phyloP scores from a whole-genome alignment of 2,329 filamentous ascomycete genomes.

The Grosmannia clavigera region DNA sequence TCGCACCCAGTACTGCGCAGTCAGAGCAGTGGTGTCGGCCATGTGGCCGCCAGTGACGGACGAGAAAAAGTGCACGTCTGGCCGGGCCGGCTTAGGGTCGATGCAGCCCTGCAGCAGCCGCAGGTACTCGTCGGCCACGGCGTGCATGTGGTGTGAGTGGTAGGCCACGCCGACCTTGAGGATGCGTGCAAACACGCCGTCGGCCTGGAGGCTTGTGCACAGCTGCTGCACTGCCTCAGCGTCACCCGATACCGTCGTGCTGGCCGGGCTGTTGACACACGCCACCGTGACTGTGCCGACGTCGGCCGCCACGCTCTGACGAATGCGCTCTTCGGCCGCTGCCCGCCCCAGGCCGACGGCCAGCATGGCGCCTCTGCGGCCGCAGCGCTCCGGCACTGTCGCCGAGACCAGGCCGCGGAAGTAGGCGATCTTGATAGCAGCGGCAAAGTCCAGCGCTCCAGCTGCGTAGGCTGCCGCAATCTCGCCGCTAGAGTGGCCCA shows the following conservation, averaged over 20 bases:
- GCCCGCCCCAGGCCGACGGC: conserved; percentile 8
- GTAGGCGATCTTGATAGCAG: conserved; percentile 11
- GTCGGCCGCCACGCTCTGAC: too few relatives aligned
- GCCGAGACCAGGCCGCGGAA: conserved; percentile 5
- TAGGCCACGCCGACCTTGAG: conserved; percentile 29
- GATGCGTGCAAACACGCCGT: conserved; percentile 16
- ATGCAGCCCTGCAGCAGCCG: too few relatives aligned
- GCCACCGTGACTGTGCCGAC: too few relatives aligned
- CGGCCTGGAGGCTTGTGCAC: conserved; percentile 11
- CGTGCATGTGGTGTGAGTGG: conserved; percentile 26
- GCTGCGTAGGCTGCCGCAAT: conserved; percentile 20
- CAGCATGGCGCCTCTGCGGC: conserved; percentile 8
- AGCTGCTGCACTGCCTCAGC: conserved; percentile 16
- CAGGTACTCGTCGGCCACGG: background rate
- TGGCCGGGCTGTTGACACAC: background rate
- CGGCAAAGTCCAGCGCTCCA: conserved; percentile 9
- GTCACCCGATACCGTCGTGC: conserved; percentile 14
- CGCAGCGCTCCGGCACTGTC: too few relatives aligned
- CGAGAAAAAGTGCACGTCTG: background rate
- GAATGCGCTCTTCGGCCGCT: background rate
- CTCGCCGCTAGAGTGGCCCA: conserved; percentile 22
- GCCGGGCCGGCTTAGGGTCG: too few relatives aligned
- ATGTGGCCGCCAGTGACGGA: background rate
- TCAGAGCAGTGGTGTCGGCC: background rate
- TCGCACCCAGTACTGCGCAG: background rate